Evolutionary conservation across 108 stramenopile species (phyloP).

Genomic region (Fragilariopsis cylindrus): DNA sequence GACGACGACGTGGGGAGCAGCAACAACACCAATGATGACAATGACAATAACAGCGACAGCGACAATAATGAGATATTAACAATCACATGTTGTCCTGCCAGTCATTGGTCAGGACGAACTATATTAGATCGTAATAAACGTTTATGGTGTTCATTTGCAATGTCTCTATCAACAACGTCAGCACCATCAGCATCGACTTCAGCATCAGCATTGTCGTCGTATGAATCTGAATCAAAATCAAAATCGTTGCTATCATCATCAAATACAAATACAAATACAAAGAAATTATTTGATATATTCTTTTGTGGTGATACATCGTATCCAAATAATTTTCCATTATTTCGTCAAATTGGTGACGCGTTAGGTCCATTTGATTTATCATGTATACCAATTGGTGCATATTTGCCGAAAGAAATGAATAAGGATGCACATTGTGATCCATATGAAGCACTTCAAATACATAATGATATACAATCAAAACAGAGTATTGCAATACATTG

Average conservation of each 20-base stretch:
- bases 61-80: constrained; percentile 12
- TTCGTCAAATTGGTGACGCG: constrained; percentile 83
- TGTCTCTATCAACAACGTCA: constrained; percentile 1
- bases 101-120: constrained; percentile 90
- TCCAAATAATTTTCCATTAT: constrained; percentile 66
- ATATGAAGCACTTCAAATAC: constrained; percentile 82
- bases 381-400: constrained; percentile 94
- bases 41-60: constrained; percentile 3
- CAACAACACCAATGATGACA: no score
- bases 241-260: constrained; percentile 1
- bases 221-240: not conserved
- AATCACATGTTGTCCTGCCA: constrained; percentile 83
- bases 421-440: constrained; percentile 83
- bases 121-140: constrained; percentile 85
- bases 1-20: not conserved
- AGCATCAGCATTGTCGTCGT: constrained; percentile 2
- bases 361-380: constrained; percentile 87
- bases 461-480: constrained; percentile 52
- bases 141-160: constrained; percentile 88
- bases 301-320: constrained; percentile 39
- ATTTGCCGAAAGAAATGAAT: constrained; percentile 90
- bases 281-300: constrained; percentile 11
- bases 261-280: not conserved
- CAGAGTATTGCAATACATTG: constrained; percentile 91
- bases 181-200: no score